Base-by-base conservation (phyloP, 805 yeast genomes). In the Nakazawaea populi region DNA sequence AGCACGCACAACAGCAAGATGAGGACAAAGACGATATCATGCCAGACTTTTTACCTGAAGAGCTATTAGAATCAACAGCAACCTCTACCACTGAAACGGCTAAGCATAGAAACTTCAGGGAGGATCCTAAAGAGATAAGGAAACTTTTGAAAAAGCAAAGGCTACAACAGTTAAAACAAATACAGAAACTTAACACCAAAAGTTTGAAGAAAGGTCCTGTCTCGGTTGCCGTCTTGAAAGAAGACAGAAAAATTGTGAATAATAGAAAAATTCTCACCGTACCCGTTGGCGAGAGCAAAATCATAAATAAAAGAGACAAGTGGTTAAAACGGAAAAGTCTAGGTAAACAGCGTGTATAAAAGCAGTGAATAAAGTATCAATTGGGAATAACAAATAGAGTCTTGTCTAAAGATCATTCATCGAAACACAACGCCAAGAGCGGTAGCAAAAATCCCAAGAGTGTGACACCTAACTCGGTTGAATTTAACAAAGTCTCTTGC, bases 181-280 rank as follows among this genome's bases (percentile, higher is more conserved):
- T 69, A n/a, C 63, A 63, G 46, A 57, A 51, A 30, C 43, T 63
- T 52, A 70, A 67, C 46, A 63, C 60, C 47, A 61, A 56, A 2
- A 51, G 60, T 4, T 53, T 58, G 36, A 63, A 63, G 41, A 69
- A 67, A 48, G 79, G 78, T 1, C 74, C 75, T 1, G 74, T 75
- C 30, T 68, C 61, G 40, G 75, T 75, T 10, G 62, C 62, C 42
- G 61, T 73, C 7, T 48, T 73, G 41, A 52, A 46, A 5, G 37
- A 53, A 12, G 58, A 52, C n/a, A 50, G 43, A n/a, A 52, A 53
- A n/a, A 27, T 47, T 24, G 31, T 48, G 46, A 48, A 46, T 30
- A 36, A 42, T 34, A 42, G 24, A 47, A 43, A 18, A 27, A n/a
- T 46, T 10, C 30, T 57, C 28, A 49, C 53, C 36, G 64, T 58